phyloP scores from a whole-genome alignment of 2,329 filamentous ascomycete genomes.

The Tricladium varicosporioides region DNA sequence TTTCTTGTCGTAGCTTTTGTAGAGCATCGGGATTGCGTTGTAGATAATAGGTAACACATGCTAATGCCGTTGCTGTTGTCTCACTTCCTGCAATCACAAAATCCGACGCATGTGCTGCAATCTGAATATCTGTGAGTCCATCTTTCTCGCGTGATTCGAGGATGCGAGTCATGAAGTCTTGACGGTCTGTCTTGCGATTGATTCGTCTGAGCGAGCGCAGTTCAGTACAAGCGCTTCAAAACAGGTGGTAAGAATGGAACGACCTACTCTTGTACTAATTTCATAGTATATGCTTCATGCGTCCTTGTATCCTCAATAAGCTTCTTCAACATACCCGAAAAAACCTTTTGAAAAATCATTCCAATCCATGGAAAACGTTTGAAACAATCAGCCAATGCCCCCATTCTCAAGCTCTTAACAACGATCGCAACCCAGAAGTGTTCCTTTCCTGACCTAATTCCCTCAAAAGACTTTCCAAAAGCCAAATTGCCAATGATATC shows the following conservation, averaged over 20 bases:
- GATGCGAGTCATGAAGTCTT: slow-evolving; percentile 9
- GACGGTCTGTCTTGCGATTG: neutral
- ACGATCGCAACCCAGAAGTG: neutral
- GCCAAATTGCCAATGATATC: slow-evolving; percentile 1
- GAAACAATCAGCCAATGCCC: neutral
- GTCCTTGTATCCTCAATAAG: neutral
- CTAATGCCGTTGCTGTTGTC: slow-evolving; percentile 33
- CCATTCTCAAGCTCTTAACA: neutral
- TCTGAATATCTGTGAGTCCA: neutral
- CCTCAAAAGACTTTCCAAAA: neutral
- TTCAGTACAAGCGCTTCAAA: no score
- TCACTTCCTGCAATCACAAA: slow-evolving; percentile 32
- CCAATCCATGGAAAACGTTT: neutral
- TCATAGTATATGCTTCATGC: neutral
- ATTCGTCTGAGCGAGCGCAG: no score
- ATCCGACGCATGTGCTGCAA: slow-evolving; percentile 32
- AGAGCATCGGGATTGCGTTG: slow-evolving; percentile 43
- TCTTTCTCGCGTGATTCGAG: neutral
- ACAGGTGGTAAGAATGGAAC: neutral
- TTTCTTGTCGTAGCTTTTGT: neutral
- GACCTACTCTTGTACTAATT: neutral
- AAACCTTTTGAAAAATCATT: neutral
- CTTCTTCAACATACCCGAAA: neutral
- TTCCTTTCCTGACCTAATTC: neutral
- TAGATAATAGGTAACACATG: slow-evolving; percentile 43